A percentile compares a stretch with the other conserved stretches of the same genome.
Conservation (phyloP, 345 rosid species). For the Populus davidiana region DNA sequence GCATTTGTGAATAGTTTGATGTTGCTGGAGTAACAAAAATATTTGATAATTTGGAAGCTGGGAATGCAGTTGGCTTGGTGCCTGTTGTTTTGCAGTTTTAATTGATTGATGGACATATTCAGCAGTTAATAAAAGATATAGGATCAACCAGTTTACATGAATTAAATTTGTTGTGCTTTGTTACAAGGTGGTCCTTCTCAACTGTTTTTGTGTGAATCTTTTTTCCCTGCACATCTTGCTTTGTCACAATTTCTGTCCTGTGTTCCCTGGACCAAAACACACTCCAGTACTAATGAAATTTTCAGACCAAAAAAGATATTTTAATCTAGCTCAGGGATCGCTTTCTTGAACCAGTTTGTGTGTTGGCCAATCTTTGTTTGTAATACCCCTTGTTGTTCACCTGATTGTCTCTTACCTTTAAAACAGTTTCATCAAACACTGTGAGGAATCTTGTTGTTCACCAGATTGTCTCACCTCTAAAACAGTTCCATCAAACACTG, state of each 20-base stretch:
- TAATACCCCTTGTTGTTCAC: neutral
- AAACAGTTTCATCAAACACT: neutral
- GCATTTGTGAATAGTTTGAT: neutral
- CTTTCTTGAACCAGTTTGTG: neutral
- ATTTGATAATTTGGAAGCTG: neutral
- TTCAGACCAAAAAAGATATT: neutral
- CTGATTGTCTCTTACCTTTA: neutral
- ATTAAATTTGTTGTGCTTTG: neutral
- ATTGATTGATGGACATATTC: neutral
- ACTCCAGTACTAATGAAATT: neutral
- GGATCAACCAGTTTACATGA: neutral
- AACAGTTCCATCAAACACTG: neutral
- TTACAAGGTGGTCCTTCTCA: neutral
- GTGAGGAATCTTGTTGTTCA: neutral
- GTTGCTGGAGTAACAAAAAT: neutral
- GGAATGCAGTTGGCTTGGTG: neutral
- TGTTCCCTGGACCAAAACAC: neutral
- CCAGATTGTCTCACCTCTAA: neutral
- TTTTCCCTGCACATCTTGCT: neutral
- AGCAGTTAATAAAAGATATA: neutral
- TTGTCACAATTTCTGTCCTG: neutral
- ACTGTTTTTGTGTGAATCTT: neutral
- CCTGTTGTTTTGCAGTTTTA: neutral
- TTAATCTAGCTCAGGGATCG: neutral
- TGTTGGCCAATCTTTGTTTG: neutral